A percentile compares a stretch with the other conserved stretches of the same genome.
Evolutionary conservation across 495 filamentous ascomycete species (phyloP).

Genomic region (Penicillium salamii): DNA sequence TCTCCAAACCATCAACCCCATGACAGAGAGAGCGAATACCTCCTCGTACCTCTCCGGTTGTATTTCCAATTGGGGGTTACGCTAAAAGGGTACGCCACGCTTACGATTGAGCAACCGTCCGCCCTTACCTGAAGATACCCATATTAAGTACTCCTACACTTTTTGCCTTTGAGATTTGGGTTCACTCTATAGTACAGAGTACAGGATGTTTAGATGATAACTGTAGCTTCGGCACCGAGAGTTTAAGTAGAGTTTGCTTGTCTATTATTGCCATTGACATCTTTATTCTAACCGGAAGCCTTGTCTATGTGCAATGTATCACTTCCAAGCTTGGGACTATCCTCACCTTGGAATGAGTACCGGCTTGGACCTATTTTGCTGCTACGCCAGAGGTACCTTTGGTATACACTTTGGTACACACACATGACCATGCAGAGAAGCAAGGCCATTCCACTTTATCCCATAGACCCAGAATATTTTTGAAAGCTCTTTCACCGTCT

Average conservation of each 20-base stretch:
- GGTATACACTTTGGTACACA: neutral
- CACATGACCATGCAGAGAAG: conserved; percentile 3
- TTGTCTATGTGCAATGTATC: too few species aligned
- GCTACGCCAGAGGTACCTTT: neutral
- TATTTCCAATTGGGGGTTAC: conserved; percentile 22
- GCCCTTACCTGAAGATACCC: conserved; percentile 18
- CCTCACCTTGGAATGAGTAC: neutral
- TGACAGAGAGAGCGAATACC: neutral
- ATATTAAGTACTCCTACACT: neutral
- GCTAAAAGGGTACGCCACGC: conserved; percentile 16
- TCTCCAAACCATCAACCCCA: neutral
- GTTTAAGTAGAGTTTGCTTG: conserved; percentile 1
- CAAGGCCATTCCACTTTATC: neutral
- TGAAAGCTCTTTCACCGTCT: too few species aligned
- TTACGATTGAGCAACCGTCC: conserved; percentile 21
- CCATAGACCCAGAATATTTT: too few species aligned
- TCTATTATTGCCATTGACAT: too few species aligned
- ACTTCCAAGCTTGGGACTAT: neutral
- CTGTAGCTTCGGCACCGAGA: conserved; percentile 1
- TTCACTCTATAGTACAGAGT: conserved; percentile 10
- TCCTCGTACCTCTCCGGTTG: conserved; percentile 10
- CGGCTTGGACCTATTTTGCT: neutral
- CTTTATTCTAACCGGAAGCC: too few species aligned
- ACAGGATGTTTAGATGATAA: neutral
- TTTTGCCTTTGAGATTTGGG: neutral